phyloP scores from a whole-genome alignment of 192 early-diverging fungal genomes.

The Coemansia sp. region DNA sequence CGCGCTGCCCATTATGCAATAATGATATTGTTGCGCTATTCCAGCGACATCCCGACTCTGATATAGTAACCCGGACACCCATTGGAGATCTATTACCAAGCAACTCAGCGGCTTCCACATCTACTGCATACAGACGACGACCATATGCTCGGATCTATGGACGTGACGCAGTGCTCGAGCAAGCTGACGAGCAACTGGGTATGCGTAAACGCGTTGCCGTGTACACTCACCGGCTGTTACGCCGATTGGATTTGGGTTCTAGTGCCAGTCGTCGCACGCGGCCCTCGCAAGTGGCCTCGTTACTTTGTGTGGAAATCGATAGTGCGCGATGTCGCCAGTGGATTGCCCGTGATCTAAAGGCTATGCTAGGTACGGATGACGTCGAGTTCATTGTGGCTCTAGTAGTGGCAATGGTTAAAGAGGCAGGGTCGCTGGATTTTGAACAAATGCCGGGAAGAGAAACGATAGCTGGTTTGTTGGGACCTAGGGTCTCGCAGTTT shows the following conservation, averaged over 20 bases:
- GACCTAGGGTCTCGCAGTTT: conserved; percentile 17
- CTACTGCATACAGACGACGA: neutral
- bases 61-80: neutral
- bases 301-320: conserved; percentile 10
- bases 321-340: conserved; percentile 20
- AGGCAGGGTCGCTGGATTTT: neutral
- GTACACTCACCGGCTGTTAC: conserved; percentile 22
- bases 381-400: conserved; percentile 21
- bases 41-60: conserved; percentile 7
- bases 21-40: conserved; percentile 14
- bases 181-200: conserved; percentile 12
- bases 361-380: conserved; percentile 13
- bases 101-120: neutral
- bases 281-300: conserved; percentile 1
- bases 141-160: conserved; percentile 13
- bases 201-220: conserved; percentile 41
- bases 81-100: neutral
- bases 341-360: conserved; percentile 39
- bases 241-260: neutral
- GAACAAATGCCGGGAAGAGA: neutral
- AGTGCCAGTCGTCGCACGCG: neutral
- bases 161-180: neutral
- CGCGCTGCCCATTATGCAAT: conserved; percentile 58
- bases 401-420: conserved; percentile 15
- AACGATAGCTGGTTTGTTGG: conserved; percentile 5